Evolutionary conservation across 1,284 basidiomycete species (phyloP).

Genomic region (Apiotrichum sp.): DNA sequence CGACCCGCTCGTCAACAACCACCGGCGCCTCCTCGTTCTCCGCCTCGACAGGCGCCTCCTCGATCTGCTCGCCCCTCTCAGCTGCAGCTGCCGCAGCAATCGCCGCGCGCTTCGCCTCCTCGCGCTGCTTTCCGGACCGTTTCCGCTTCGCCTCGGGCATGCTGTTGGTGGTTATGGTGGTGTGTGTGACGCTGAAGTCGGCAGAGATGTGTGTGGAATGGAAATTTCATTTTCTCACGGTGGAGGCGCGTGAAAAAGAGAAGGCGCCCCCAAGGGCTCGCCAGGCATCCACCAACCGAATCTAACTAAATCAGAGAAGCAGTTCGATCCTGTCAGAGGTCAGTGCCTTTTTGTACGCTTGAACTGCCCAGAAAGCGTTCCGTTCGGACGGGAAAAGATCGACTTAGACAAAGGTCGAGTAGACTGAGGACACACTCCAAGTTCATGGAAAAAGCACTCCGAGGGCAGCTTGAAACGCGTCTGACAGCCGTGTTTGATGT

Average conservation of each 20-base stretch:
- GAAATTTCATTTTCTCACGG: constrained; percentile 19
- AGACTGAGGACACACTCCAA: no score
- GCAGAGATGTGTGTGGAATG: no score
- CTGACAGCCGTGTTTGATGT: no score
- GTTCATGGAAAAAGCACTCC: no score
- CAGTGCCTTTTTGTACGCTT: background rate
- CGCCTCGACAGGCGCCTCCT: background rate
- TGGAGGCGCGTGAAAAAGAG: background rate
- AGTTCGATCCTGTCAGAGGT: background rate
- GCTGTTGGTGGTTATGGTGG: constrained; percentile 3
- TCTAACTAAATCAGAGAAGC: background rate
- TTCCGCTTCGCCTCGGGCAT: constrained; percentile 35
- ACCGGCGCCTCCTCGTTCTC: background rate
- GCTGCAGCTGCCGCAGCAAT: constrained; percentile 20
- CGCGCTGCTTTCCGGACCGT: constrained; percentile 42
- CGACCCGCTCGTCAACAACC: background rate
- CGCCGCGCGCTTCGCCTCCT: constrained; percentile 37
- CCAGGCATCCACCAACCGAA: no score
- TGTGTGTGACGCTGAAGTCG: constrained; percentile 3
- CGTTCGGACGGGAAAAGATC: no score
- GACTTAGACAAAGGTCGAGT: no score
- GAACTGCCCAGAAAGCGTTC: background rate
- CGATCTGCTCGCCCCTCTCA: constrained; percentile 11
- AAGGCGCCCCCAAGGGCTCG: no score
- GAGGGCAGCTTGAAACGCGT: no score